Evolutionary conservation across 345 rosid species (phyloP).

Genomic region (Sisymbrium irio): DNA sequence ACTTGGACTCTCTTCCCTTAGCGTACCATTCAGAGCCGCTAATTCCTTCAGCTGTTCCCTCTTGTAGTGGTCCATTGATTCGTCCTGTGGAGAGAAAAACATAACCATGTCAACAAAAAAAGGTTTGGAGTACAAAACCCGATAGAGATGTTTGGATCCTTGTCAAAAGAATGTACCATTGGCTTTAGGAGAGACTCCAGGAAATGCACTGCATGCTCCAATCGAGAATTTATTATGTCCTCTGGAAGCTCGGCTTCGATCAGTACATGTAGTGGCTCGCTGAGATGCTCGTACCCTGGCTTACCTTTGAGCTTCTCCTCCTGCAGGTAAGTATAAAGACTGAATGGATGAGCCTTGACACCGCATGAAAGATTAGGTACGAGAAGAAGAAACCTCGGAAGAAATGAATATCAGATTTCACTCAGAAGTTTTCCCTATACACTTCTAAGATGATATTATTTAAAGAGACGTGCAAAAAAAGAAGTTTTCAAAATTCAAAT

Average conservation of each 20-base stretch:
- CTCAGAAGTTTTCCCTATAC: not conserved
- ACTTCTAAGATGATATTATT: not conserved
- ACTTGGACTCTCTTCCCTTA: slow-evolving; percentile 83
- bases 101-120: not conserved
- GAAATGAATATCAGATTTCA: not conserved
- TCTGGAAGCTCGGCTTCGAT: slow-evolving; percentile 94
- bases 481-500: not conserved
- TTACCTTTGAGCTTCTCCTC: slow-evolving; percentile 91
- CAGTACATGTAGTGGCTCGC: slow-evolving; percentile 79
- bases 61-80: slow-evolving; percentile 85
- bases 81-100: slow-evolving; percentile 52
- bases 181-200: slow-evolving; percentile 84
- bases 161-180: slow-evolving; percentile 48
- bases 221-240: slow-evolving; percentile 60
- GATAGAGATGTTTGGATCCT: not conserved
- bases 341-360: slow-evolving; percentile 5
- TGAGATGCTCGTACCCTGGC: slow-evolving; percentile 92
- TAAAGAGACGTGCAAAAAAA: not conserved
- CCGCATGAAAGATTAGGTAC: not conserved
- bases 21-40: slow-evolving; percentile 78
- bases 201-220: slow-evolving; percentile 71
- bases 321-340: slow-evolving; percentile 34
- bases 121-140: not conserved
- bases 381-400: not conserved
- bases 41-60: slow-evolving; percentile 88